Evolutionary conservation across 495 filamentous ascomycete genomes (phyloP), one percentile per base, ranked within the genome.

Genomic region (Penicillium coprophilum): DNA sequence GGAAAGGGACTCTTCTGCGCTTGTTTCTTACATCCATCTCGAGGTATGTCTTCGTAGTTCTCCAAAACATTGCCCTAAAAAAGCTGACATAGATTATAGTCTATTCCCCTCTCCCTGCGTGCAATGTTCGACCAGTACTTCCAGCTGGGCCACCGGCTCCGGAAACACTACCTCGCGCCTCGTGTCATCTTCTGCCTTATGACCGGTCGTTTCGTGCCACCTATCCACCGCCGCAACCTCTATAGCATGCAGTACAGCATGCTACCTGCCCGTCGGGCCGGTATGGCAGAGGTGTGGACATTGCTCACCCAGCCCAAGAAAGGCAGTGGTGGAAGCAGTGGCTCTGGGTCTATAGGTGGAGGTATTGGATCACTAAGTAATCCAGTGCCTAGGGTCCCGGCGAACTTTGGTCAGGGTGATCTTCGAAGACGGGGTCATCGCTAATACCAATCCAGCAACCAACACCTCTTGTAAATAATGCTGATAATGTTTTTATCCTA

Each of bases 191-290:
- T 94, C 50, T 92, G 89, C 53, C 83, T 99, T 2, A 76, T 91
- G 27, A 96, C 91, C 1, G 94, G 94, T 56, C 88, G 86, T 47
- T 96, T 96, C 58, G 90, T 88, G 23, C 90, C 90, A 6, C 93
- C 95, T 0, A 93, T 99, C 32, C 91, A 96, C 68, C 82, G 94
- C 9, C 91, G 92, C 66, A 96, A 91, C 66, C 78, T 99, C 43
- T 99, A 99, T 73, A 92, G 90, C 55, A 85, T 99, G 63, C 94
- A 99, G 72, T 99, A 99, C 73, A 94, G 89, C 75, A 97, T 97
- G 95, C 78, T 99, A 30, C 94, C 94, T 6, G 86, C 89, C 11
- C 84, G 78, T 39, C 78, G 94, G 6, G 90, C 89, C 0, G 84
- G 89, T 2, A 86, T 97, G 47, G 70, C 79, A 57, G 92, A 97